Conservation (phyloP, 2,329 filamentous ascomycete genomes). For the Nothopassalora personata region DNA sequence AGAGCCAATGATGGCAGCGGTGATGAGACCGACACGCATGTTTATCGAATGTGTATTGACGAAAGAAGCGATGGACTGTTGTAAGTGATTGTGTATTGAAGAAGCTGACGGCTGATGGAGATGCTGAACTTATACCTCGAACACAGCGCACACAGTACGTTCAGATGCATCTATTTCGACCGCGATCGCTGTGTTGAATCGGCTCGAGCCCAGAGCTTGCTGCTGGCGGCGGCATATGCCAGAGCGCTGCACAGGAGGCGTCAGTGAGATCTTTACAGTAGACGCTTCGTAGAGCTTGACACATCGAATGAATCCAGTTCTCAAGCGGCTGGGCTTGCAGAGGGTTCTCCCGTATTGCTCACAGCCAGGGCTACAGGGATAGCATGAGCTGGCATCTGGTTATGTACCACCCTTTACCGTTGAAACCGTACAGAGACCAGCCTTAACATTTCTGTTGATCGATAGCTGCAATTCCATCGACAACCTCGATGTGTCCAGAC, state of each 20-base stretch:
- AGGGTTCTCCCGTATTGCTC: too few species aligned
- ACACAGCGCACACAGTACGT: not conserved
- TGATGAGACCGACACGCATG: slow-evolving; percentile 14
- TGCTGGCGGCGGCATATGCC: not conserved
- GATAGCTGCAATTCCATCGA: too few species aligned
- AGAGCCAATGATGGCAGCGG: slow-evolving; percentile 15
- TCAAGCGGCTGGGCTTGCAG: too few species aligned
- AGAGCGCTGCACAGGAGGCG: not conserved
- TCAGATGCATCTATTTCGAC: not conserved
- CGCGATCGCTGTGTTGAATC: not conserved
- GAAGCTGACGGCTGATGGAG: not conserved
- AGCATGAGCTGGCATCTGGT: too few species aligned
- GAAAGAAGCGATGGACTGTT: not conserved
- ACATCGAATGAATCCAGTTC: too few species aligned
- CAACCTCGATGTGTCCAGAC: too few species aligned
- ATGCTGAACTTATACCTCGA: not conserved
- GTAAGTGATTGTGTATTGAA: not conserved
- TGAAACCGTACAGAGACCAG: too few species aligned
- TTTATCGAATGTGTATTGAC: slow-evolving; percentile 1
- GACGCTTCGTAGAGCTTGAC: too few species aligned
- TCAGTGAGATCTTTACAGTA: too few species aligned
- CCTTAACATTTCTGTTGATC: too few species aligned
- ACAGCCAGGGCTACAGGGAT: too few species aligned
- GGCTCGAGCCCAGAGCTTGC: not conserved
- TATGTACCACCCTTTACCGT: too few species aligned